Conservation (phyloP, 2,329 filamentous ascomycete species). For the Aureobasidium sp. region DNA sequence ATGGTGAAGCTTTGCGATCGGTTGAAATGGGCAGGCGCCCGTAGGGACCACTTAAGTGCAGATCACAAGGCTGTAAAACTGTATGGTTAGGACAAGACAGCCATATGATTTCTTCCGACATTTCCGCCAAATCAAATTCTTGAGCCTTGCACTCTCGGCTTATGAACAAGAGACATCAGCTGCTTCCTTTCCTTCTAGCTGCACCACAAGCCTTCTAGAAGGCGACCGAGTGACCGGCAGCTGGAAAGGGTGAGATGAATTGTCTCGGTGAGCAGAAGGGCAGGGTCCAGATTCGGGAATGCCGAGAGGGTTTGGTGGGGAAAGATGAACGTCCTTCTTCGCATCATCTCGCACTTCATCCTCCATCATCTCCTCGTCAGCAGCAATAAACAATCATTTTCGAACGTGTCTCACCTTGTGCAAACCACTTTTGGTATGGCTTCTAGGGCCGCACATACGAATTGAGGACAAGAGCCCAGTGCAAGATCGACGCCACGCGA, state of each 20-base stretch:
- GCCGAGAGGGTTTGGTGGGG: not conserved
- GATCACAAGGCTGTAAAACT: not conserved
- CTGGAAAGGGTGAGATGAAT: not conserved
- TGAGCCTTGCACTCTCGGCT: not conserved
- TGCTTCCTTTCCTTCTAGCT: not conserved
- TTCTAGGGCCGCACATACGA: not conserved
- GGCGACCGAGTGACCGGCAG: not conserved
- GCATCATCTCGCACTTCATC: not conserved
- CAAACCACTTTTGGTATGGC: not conserved
- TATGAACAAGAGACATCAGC: not conserved
- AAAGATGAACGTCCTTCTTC: not conserved
- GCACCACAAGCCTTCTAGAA: not conserved
- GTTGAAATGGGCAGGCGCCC: not conserved
- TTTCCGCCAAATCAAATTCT: not conserved
- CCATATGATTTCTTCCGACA: not conserved
- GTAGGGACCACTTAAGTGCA: not conserved
- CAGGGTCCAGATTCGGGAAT: not conserved
- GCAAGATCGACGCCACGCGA: not conserved
- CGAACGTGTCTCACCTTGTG: conserved; percentile 1
- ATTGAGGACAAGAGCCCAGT: not conserved
- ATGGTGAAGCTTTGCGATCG: not conserved
- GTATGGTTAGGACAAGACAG: not conserved
- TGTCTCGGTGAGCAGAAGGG: not conserved
- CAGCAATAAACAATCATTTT: conserved; percentile 1
- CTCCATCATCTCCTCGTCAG: not conserved